These are phyloP conservation scores for Capsicum chinense DNA, from an alignment of 257 asterid genomes.

Conservation along the genomic window DNA sequence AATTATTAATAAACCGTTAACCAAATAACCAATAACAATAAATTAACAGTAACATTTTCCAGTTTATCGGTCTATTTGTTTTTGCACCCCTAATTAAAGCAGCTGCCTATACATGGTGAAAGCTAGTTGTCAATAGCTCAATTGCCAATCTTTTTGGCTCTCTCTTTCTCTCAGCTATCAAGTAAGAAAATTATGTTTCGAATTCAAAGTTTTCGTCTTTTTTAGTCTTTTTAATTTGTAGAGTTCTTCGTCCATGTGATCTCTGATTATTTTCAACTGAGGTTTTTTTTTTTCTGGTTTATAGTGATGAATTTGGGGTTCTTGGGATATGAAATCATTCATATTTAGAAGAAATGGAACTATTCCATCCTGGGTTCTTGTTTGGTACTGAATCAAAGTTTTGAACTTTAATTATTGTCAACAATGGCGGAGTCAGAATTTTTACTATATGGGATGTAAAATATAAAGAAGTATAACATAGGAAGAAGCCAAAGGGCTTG, in stretches of 20 bases:
- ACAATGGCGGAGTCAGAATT: too few relatives aligned
- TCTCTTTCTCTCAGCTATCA: conserved; percentile 33
- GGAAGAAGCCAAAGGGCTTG: too few relatives aligned
- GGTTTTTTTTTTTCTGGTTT: conserved; percentile 27
- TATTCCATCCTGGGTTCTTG: conserved; percentile 32
- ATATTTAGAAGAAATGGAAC: conserved; percentile 32
- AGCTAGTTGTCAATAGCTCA: conserved; percentile 35
- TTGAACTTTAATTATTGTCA: conserved; percentile 37
- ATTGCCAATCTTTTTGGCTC: conserved; percentile 35
- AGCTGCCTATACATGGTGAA: too few relatives aligned
- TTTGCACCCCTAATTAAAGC: too few relatives aligned
- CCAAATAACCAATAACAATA: too few relatives aligned
- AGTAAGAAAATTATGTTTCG: conserved; percentile 34
- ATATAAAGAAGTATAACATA: too few relatives aligned
- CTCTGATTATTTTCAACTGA: conserved; percentile 35
- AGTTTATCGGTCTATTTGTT: too few relatives aligned
- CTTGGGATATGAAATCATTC: conserved; percentile 28
- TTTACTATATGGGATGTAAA: too few relatives aligned
- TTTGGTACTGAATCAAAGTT: conserved; percentile 34
- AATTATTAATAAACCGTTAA: too few relatives aligned
- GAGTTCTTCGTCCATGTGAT: conserved; percentile 36
- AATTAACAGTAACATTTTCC: too few relatives aligned
- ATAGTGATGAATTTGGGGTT: conserved; percentile 35
- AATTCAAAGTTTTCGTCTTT: neutral
- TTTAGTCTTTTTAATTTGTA: neutral